Evolutionary conservation across 371 early-diverging fungal species (phyloP).

Genomic region (Capniomyces stellatus): DNA sequence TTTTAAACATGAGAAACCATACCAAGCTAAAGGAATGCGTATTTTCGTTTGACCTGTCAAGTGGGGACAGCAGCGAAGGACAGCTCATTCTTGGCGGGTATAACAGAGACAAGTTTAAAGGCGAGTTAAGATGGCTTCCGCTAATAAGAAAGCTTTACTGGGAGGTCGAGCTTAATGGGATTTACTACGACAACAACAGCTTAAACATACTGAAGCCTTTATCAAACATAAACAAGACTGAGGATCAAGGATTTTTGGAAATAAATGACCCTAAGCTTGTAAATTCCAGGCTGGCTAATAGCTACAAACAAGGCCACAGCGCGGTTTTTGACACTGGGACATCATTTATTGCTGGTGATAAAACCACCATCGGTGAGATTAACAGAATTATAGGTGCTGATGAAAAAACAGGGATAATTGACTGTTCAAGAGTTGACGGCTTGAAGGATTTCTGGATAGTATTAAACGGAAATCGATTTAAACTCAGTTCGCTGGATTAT

Average conservation of each 20-base stretch:
- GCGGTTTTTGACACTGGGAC: conserved; percentile 26
- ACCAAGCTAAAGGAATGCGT: conserved; percentile 5
- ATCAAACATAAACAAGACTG: too few species aligned
- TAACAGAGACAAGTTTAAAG: conserved; percentile 30
- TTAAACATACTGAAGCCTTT: too few species aligned
- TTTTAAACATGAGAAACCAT: background rate
- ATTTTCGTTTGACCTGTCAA: conserved; percentile 20
- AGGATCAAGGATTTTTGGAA: too few species aligned
- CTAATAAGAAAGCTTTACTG: conserved; percentile 28
- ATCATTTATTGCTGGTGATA: conserved; percentile 20
- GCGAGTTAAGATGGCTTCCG: conserved; percentile 31
- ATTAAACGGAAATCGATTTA: conserved; percentile 4
- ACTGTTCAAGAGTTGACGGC: conserved; percentile 10
- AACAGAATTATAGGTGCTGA: conserved; percentile 23
- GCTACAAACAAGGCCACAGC: conserved; percentile 7
- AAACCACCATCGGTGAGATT: conserved; percentile 14
- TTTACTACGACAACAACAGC: conserved; percentile 19
- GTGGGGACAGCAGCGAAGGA: conserved; percentile 32
- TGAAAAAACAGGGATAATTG: conserved; percentile 19
- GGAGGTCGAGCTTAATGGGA: conserved; percentile 24
- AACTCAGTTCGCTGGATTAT: conserved; percentile 1
- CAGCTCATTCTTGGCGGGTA: conserved; percentile 51
- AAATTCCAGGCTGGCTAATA: too few species aligned
- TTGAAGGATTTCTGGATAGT: conserved; percentile 18
- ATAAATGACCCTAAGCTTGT: too few species aligned